Evolutionary conservation across 345 rosid species (phyloP).

Genomic region (Eucalyptus lansdowneana): DNA sequence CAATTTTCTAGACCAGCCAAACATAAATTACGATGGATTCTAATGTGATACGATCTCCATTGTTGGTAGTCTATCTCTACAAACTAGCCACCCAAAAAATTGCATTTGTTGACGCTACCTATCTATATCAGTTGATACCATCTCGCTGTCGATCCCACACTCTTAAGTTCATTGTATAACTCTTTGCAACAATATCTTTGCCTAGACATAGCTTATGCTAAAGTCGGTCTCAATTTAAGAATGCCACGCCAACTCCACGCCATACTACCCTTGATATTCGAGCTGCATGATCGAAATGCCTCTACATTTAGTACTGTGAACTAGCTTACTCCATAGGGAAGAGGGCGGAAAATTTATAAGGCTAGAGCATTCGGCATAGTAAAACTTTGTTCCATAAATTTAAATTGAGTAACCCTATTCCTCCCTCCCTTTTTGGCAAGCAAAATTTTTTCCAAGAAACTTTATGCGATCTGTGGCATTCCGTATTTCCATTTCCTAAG

Average conservation of each 20-base stretch:
- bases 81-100: neutral
- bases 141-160: neutral
- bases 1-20: neutral
- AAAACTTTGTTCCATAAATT: neutral
- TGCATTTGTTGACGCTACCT: neutral
- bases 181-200: no score
- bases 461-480: neutral
- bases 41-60: neutral
- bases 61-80: neutral
- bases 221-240: neutral
- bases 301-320: neutral
- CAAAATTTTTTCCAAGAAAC: neutral
- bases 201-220: neutral
- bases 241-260: neutral
- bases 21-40: neutral
- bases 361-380: neutral
- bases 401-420: neutral
- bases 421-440: neutral
- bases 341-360: neutral
- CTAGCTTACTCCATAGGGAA: neutral
- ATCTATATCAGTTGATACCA: neutral
- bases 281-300: neutral
- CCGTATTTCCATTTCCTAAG: neutral
- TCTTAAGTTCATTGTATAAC: neutral
- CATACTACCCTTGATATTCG: neutral